Evolutionary conservation across 2,329 filamentous ascomycete species (phyloP).

Genomic region (Eurotiales sp.): DNA sequence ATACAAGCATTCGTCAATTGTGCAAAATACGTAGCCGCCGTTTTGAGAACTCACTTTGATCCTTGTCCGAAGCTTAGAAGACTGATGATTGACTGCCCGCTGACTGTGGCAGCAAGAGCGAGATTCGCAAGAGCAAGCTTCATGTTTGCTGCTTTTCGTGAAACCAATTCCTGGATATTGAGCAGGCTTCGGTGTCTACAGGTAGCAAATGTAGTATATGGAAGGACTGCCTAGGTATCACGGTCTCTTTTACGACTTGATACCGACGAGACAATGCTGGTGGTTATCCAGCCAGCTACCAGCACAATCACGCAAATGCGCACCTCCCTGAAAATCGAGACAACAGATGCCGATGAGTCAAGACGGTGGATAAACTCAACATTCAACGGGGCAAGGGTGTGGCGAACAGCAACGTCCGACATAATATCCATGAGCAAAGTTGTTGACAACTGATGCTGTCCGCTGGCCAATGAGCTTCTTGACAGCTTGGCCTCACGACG

Average conservation of each 20-base stretch:
- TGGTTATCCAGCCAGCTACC: constrained; percentile 46
- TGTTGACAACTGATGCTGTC: constrained; percentile 10
- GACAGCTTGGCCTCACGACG: constrained; percentile 21
- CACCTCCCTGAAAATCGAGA: constrained; percentile 49
- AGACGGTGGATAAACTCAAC: constrained; percentile 50
- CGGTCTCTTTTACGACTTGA: constrained; percentile 21
- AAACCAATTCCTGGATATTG: too few relatives aligned
- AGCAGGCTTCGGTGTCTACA: too few relatives aligned
- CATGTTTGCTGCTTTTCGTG: too few relatives aligned
- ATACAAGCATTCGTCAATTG: constrained; percentile 6
- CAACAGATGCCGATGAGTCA: constrained; percentile 48
- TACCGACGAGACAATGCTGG: constrained; percentile 33
- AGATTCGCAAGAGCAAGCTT: constrained; percentile 38
- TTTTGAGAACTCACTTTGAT: constrained; percentile 48
- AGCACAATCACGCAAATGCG: constrained; percentile 49
- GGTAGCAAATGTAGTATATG: too few relatives aligned
- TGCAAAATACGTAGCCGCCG: neutral
- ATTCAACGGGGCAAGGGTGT: constrained; percentile 41
- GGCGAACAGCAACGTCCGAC: constrained; percentile 42
- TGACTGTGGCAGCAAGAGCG: constrained; percentile 50
- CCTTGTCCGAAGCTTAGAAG: constrained; percentile 75
- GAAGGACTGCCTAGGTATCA: too few relatives aligned
- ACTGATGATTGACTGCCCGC: constrained; percentile 65
- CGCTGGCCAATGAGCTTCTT: constrained; percentile 15
- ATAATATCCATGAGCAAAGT: constrained; percentile 12